Evolutionary conservation across 495 filamentous ascomycete species (phyloP), one percentile per base, ranked within the genome.

Genomic region (Pyronema omphalodes): DNA sequence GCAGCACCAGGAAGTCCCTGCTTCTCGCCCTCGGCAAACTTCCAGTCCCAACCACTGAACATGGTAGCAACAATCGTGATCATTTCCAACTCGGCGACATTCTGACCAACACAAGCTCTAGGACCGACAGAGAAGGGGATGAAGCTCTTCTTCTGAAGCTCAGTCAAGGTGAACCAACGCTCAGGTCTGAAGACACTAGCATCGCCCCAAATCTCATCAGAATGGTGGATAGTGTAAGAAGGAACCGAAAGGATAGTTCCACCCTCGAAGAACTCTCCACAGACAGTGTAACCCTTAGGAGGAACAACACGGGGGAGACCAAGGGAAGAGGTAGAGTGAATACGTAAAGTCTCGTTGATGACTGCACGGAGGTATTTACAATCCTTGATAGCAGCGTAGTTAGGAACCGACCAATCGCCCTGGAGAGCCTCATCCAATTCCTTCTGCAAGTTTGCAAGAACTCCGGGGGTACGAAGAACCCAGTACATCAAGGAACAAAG

Each of bases 31-130:
- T 52, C 50, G 1, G 50, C 50, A 52, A 52, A 52, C 59, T 76
- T 71, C 61, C 89, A 87, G 29, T 86, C 79, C 63, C 84, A 94
- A 52, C 83, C 67, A 29, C 78, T 67, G 65, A 83, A 84, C 63
- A 88, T 83, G 12, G 83, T 86, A 3, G 75, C 76, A 39, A 79
- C 80, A 54, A 93, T 91, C 47, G 88, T 73, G 57, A 81, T 79
- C 69, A 94, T 71, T 66, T 93, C 88, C 86, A 94, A 93, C 74
- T 93, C 88, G 0, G 88, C 88, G 15, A 94, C 82, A 64, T 88
- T 91, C 46, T 85, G 67, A 0, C 87, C 87, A 12, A 94, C 84
- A 58, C 87, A 94, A 5, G 81, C 76, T 14, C 87, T 68, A 1
- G 88, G 86, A 0, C 88, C 88, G 47, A 83, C 76, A 55, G 76